Conservation (phyloP, 345 rosid species). For the Anacardium occidentale region DNA sequence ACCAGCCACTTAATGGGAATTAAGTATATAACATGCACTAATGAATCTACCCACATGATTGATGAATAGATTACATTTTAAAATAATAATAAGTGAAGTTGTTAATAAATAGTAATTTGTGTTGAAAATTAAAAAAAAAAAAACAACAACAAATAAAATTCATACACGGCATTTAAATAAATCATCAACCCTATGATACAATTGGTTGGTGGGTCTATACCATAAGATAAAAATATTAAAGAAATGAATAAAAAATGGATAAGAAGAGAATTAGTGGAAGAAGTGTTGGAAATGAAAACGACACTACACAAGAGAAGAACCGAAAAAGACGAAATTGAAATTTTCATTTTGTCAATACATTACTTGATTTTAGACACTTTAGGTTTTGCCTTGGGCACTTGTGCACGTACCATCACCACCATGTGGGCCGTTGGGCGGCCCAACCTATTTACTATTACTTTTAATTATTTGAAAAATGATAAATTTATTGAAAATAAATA, state of each 20-base stretch:
- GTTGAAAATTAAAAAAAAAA: not conserved
- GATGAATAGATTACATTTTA: not conserved
- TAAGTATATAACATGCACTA: no score
- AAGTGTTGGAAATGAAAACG: not conserved
- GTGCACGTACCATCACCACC: no score
- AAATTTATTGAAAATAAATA: no score
- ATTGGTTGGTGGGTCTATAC: not conserved
- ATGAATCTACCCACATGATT: not conserved
- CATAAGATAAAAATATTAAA: not conserved
- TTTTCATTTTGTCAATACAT: no score
- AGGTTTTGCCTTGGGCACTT: no score
- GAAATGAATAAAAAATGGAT: not conserved
- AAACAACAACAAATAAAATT: not conserved
- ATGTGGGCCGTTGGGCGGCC: no score
- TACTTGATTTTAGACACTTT: no score
- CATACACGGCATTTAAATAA: no score
- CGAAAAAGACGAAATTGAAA: no score
- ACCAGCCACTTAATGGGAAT: no score
- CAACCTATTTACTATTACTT: no score
- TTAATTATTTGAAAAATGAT: no score
- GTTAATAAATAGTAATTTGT: not conserved
- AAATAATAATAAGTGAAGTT: not conserved
- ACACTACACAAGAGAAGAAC: not conserved
- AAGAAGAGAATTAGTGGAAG: conserved; percentile 4
- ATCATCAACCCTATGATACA: not conserved